Percentiles rank a stretch among this genome's conserved stretches.
Evolutionary conservation across 495 filamentous ascomycete genomes (phyloP).

Genomic region (Symbiotaphrina buchneri): DNA sequence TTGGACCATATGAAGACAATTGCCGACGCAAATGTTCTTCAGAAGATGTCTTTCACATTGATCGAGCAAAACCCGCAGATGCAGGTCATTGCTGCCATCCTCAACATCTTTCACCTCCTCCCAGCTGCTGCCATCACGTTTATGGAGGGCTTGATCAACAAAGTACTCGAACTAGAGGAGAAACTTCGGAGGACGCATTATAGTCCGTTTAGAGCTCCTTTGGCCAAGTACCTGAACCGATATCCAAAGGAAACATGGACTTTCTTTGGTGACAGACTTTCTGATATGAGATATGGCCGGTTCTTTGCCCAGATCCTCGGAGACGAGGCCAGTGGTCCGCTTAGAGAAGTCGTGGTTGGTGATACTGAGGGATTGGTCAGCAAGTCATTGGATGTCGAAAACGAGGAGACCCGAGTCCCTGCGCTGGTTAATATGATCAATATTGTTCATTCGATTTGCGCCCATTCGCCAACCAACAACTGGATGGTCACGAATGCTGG

Average conservation of each 20-base stretch:
- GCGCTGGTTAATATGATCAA: conserved; percentile 78
- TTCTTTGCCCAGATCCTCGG: conserved; percentile 82
- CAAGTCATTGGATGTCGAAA: conserved; percentile 33
- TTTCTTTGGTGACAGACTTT: conserved; percentile 50
- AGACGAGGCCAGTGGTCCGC: conserved; percentile 45
- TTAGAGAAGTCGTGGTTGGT: conserved; percentile 50
- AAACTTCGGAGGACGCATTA: conserved; percentile 74
- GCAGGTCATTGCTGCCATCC: conserved; percentile 79
- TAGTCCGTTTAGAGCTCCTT: conserved; percentile 75
- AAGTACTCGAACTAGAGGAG: conserved; percentile 69
- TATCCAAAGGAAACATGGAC: conserved; percentile 77
- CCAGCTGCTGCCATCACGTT: conserved; percentile 76
- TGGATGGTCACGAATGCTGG: conserved; percentile 66
- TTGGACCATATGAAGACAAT: conserved; percentile 85
- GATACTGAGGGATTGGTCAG: conserved; percentile 49
- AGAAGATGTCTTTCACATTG: conserved; percentile 80
- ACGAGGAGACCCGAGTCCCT: conserved; percentile 37
- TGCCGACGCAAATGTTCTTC: conserved; percentile 54
- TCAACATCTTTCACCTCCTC: conserved; percentile 91
- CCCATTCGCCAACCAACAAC: conserved; percentile 21
- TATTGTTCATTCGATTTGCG: conserved; percentile 50
- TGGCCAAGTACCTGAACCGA: conserved; percentile 86
- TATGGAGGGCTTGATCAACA: conserved; percentile 71
- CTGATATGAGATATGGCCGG: conserved; percentile 71
- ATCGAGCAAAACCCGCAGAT: conserved; percentile 81